Evolutionary conservation across 2,329 filamentous ascomycete species (phyloP).

Genomic region (Nemania serpens): DNA sequence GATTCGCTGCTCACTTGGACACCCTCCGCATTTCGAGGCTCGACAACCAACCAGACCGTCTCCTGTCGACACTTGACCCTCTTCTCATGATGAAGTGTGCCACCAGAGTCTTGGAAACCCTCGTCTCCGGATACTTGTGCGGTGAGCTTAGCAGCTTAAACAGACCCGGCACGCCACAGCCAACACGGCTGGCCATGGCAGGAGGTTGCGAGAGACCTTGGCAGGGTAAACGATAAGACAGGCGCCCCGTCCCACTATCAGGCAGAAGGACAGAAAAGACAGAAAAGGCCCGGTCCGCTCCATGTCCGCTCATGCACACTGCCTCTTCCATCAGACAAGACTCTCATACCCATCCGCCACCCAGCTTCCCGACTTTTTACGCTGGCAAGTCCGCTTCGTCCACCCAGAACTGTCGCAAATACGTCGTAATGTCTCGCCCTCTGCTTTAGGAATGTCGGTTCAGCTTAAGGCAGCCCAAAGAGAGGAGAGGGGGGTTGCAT

Average conservation of each 20-base stretch:
- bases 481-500: too few relatives aligned
- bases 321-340: conserved; percentile 21
- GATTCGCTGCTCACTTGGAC: conserved; percentile 28
- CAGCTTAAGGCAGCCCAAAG: neutral
- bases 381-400: conserved; percentile 9
- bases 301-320: conserved; percentile 27
- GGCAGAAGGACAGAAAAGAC: conserved; percentile 9
- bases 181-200: neutral
- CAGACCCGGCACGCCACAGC: conserved; percentile 3
- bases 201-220: conserved; percentile 4
- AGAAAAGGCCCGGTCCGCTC: conserved; percentile 17
- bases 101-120: conserved; percentile 26
- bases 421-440: neutral
- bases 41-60: conserved; percentile 29
- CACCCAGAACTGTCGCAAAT: conserved; percentile 26
- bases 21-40: conserved; percentile 28
- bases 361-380: conserved; percentile 23
- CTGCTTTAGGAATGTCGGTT: conserved; percentile 4
- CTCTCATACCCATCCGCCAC: conserved; percentile 7
- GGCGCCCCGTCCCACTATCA: conserved; percentile 15
- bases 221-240: neutral
- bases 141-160: conserved; percentile 36
- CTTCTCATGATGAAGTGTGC: conserved; percentile 28
- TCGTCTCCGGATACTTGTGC: conserved; percentile 33
- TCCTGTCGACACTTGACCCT: conserved; percentile 21